Base-by-base conservation (phyloP, 1,284 basidiomycete genomes). In the Apiotrichum akiyoshidainum region DNA sequence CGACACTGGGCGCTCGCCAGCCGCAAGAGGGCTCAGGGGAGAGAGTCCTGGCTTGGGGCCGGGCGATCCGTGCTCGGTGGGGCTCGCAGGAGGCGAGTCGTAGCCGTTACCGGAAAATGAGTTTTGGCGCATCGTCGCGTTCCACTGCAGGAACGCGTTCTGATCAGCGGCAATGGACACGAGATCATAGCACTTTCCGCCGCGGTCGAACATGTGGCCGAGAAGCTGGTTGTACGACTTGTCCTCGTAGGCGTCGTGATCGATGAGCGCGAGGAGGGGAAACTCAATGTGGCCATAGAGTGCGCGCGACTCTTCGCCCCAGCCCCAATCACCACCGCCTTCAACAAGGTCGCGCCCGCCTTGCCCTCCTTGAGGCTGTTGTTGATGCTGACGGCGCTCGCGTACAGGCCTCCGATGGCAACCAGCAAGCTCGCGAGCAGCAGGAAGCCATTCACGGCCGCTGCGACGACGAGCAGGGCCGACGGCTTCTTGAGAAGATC, bases 131-230 rank as follows among this genome's bases (percentile, higher is more conserved):
- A 46, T 33, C 16, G 51, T 58, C 34, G 39, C 37, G 51, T 58
- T 63, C 56, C 56, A 65, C n/a, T 57, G 57, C 9, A 69, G 58
- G 54, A 74, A 69, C 31, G 66, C 68, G 53, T 76, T 65, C 57
- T 69, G 66, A 34, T 66, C 65, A 22, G 54, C 50, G 13, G 46
- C 49, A 11, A 63, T 35, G 21, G 52, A 54, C 22, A 64, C 59
- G 7, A 11, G 16, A 26, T 53, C 55, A 46, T 64, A 66, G 14
- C 49, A 54, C 26, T 35, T 45, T 22, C 55, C 45, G 11, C 42
- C 62, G 9, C 65, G 65, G 17, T 51, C 51, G 12, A 61, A 39
- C 10, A 64, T 53, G 16, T 51, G 48, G 17, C 37, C n/a, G n/a
- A 66, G 52, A 10, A 66, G 55, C 1, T 39, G 45, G 34, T 55